phyloP scores from a whole-genome alignment of 495 filamentous ascomycete genomes.

The Xylaria longipes region DNA sequence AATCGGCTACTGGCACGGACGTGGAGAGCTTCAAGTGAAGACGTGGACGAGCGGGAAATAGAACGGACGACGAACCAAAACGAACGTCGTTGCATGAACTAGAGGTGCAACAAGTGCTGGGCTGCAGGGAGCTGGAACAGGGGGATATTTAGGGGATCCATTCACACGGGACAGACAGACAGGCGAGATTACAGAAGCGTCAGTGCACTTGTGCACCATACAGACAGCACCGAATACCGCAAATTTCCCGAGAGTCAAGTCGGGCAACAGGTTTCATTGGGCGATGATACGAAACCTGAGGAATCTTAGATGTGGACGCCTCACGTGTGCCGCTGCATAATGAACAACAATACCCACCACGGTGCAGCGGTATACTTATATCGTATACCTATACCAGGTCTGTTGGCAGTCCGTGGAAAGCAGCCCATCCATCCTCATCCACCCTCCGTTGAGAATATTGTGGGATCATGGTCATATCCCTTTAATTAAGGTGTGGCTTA shows the following conservation, averaged over 20 bases:
- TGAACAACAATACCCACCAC: not conserved
- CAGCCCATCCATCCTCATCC: not conserved
- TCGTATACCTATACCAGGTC: not conserved
- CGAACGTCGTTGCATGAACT: constrained; percentile 29
- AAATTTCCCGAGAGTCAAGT: not conserved
- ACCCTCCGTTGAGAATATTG: not conserved
- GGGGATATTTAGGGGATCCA: constrained; percentile 18
- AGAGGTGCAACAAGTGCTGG: constrained; percentile 13
- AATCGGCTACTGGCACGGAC: not conserved
- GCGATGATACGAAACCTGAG: constrained; percentile 4
- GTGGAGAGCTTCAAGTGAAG: not conserved
- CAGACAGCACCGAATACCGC: not conserved
- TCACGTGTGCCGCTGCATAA: not conserved
- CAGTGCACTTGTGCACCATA: constrained; percentile 1
- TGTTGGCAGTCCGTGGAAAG: not conserved
- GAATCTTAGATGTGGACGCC: constrained; percentile 6
- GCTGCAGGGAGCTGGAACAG: constrained; percentile 21
- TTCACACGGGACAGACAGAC: constrained; percentile 24
- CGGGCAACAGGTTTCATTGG: constrained; percentile 7
- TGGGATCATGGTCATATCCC: not conserved
- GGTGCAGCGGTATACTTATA: not conserved
- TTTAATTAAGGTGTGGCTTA: too few relatives aligned
- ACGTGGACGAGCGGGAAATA: constrained; percentile 14
- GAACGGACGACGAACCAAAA: constrained; percentile 23
- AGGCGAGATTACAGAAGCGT: constrained; percentile 18